These are phyloP conservation scores for Boletellus sp. DNA, from an alignment of 768 basidiomycete genomes.

Conservation along the genomic window DNA sequence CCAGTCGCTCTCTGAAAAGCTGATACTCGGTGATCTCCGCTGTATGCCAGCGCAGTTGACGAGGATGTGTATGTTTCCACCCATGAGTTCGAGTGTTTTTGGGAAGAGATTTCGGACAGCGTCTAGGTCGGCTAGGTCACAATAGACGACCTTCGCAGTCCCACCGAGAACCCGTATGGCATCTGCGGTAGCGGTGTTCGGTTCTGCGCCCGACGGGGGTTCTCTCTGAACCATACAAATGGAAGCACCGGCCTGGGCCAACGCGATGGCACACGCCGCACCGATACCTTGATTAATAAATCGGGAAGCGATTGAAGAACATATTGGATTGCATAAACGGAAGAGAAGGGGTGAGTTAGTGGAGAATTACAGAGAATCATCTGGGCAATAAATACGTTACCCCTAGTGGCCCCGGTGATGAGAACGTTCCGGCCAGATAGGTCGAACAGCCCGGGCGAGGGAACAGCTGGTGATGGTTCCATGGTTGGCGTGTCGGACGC, in stretches of 20 bases:
- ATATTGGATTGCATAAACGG: slow-evolving; percentile 13
- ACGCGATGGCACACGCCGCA: slow-evolving; percentile 50
- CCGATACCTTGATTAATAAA: slow-evolving; percentile 44
- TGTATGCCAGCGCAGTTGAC: slow-evolving; percentile 70
- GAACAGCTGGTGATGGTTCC: slow-evolving; percentile 50
- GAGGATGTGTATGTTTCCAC: slow-evolving; percentile 54
- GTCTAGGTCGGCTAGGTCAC: slow-evolving; percentile 51
- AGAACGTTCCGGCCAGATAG: slow-evolving; percentile 66
- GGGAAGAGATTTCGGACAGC: slow-evolving; percentile 48
- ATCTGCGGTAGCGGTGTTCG: slow-evolving; percentile 34
- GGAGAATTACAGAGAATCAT: slow-evolving; percentile 14
- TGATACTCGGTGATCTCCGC: slow-evolving; percentile 55
- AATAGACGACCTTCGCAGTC: slow-evolving; percentile 44
- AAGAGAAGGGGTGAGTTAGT: slow-evolving; percentile 2
- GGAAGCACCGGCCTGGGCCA: slow-evolving; percentile 52
- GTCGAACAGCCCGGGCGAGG: slow-evolving; percentile 59
- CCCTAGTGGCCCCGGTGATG: slow-evolving; percentile 78
- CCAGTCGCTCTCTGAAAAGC: slow-evolving; percentile 67
- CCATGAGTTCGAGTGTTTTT: slow-evolving; percentile 47
- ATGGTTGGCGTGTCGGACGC: slow-evolving; percentile 29
- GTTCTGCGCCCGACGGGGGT: slow-evolving; percentile 32
- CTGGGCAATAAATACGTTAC: slow-evolving; percentile 38
- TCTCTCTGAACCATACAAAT: slow-evolving; percentile 48
- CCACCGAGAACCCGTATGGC: slow-evolving; percentile 36
- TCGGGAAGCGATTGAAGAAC: slow-evolving; percentile 8